Base-by-base conservation (phyloP, 2,329 filamentous ascomycete species). In the Fulvia fulva region DNA sequence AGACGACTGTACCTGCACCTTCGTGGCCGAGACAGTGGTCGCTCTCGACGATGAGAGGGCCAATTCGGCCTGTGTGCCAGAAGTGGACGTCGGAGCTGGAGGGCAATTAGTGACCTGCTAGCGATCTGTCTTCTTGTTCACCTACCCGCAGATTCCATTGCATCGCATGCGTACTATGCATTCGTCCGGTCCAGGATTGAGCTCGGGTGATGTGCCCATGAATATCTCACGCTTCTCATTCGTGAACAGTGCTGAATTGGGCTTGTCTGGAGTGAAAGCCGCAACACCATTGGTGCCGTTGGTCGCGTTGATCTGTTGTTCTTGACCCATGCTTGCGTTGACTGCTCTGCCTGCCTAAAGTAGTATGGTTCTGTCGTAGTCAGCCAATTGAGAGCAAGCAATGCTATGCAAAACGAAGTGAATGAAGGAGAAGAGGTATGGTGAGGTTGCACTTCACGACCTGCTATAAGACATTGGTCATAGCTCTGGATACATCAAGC, bases 51-150 rank as follows among this genome's bases (percentile, higher is more conserved):
- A 97, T 87, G 92, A 97, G 97, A 66, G 92, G 92, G 26, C 93
- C 93, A 72, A 97, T 97, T 78, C 89, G 90, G 65, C 93, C 93
- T 51, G 89, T 88, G 73, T 95, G 90, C 93, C 93, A 97, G 80
- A 97, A 97, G 78, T 97, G 93, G 57, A 97, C 87, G 75, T 97
- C 65, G 19, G 67, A 68, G 45, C 65, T 67, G 51, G 12, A 16
- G 16, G 26, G 12, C 5, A 9, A 41, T 53, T 16, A 55, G 41
- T 26, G 16, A 46, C 11, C 11, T 37, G 32, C 8, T 34, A 26
- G 12, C n/a, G 16, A 19, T 21, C 1, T 25, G 34, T 11, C 12
- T 28, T 25, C 3, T 28, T 34, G 14, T 2, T 19, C 8, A 2
- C 61, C 43, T 53, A 67, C 63, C 65, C 67, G 63, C 67, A 70